Evolutionary conservation across 495 filamentous ascomycete species (phyloP).

Genomic region (Rhypophila decipiens): DNA sequence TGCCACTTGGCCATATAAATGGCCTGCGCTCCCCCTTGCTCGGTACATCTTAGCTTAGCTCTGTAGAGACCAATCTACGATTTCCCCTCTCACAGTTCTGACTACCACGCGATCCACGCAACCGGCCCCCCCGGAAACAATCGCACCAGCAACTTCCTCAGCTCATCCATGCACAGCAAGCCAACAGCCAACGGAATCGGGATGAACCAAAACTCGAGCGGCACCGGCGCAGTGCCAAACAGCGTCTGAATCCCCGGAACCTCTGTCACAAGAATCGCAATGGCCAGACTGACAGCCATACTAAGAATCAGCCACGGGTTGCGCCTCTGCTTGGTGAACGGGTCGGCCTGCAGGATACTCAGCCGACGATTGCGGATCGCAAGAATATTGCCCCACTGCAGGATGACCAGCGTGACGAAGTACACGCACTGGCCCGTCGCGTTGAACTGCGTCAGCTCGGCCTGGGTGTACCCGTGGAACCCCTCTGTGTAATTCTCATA

Average conservation of each 20-base stretch:
- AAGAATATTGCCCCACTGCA: slow-evolving; percentile 48
- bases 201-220: slow-evolving; percentile 47
- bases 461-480: slow-evolving; percentile 41
- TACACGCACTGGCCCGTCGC: slow-evolving; percentile 24
- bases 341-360: slow-evolving; percentile 46
- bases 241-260: slow-evolving; percentile 41
- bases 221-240: slow-evolving; percentile 43
- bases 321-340: slow-evolving; percentile 39
- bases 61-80: too few relatives aligned
- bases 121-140: slow-evolving; percentile 16
- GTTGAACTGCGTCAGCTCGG: slow-evolving; percentile 42
- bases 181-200: slow-evolving; percentile 43
- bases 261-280: slow-evolving; percentile 49
- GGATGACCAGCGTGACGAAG: slow-evolving; percentile 27
- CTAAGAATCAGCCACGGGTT: slow-evolving; percentile 44
- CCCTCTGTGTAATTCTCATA: slow-evolving; percentile 42
- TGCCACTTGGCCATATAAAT: too few relatives aligned
- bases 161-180: slow-evolving; percentile 45
- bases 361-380: slow-evolving; percentile 44
- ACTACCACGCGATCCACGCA: too few relatives aligned
- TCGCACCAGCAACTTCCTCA: slow-evolving; percentile 29
- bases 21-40: too few relatives aligned
- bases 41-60: too few relatives aligned
- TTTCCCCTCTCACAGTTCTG: too few relatives aligned
- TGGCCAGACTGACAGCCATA: slow-evolving; percentile 37